These are phyloP conservation scores for Pelargonium australe DNA, from an alignment of 441 rosid species.

Conservation along the genomic window DNA sequence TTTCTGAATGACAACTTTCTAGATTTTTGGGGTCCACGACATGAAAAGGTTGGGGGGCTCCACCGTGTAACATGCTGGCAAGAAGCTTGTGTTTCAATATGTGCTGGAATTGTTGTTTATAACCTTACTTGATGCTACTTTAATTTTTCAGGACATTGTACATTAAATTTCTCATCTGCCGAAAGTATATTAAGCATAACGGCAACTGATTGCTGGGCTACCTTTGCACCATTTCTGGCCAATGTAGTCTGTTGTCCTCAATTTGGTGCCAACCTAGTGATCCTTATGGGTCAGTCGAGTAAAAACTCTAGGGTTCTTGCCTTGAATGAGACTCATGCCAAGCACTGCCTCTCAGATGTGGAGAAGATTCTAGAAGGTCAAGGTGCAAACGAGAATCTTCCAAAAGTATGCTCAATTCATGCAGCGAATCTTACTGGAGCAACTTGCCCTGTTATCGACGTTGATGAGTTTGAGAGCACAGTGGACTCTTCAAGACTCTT, in stretches of 20 bases:
- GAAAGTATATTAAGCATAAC: constrained; percentile 26
- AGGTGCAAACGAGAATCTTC: constrained; percentile 30
- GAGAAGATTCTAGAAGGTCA: constrained; percentile 27
- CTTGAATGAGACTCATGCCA: constrained; percentile 23
- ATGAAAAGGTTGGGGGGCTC: too few species aligned
- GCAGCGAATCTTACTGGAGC: constrained; percentile 28
- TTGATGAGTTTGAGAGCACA: constrained; percentile 21
- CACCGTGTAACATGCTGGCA: too few species aligned
- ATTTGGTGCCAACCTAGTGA: constrained; percentile 30
- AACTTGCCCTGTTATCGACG: constrained; percentile 28
- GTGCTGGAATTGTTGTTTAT: too few species aligned
- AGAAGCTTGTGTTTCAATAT: too few species aligned
- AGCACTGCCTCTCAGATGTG: constrained; percentile 34
- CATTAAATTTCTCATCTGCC: constrained; percentile 28
- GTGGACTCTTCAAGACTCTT: constrained; percentile 31
- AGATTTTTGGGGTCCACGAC: too few species aligned
- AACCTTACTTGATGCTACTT: constrained; percentile 1
- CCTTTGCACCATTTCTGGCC: constrained; percentile 35
- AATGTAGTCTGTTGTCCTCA: constrained; percentile 42
- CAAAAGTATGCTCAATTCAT: constrained; percentile 28
- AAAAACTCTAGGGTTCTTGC: constrained; percentile 31
- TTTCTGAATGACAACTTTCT: too few species aligned
- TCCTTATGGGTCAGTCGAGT: constrained; percentile 35
- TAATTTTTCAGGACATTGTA: constrained; percentile 29
- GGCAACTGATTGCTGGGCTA: constrained; percentile 35